Evolutionary conservation across 73 alveolate genomes (phyloP).

Genomic region (Tetrahymena borealis): DNA sequence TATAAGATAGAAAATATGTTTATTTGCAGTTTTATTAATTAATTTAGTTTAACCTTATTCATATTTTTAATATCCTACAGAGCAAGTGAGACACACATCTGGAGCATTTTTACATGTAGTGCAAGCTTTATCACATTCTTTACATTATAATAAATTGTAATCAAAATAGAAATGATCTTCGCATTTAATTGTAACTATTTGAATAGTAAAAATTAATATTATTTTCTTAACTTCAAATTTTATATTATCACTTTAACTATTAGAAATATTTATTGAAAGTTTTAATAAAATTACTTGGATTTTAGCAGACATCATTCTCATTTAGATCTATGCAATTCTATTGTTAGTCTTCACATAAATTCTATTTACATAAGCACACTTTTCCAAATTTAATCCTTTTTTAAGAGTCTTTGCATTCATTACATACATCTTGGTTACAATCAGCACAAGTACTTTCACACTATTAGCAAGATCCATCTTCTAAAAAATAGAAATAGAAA

Average conservation of each 20-base stretch:
- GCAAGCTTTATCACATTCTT: neutral
- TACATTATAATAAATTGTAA: neutral
- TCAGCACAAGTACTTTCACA: neutral
- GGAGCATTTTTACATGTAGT: neutral
- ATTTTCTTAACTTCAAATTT: too few relatives aligned
- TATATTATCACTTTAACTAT: too few relatives aligned
- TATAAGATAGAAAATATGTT: neutral
- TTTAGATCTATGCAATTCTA: neutral
- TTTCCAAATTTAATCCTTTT: neutral
- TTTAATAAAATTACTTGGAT: neutral
- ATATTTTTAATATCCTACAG: too few relatives aligned
- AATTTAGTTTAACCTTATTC: too few relatives aligned
- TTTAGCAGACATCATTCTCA: neutral
- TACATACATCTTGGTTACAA: too few relatives aligned
- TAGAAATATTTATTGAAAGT: neutral
- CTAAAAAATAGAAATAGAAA: too few relatives aligned
- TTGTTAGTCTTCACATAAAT: neutral
- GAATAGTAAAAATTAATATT: too few relatives aligned
- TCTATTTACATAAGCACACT: neutral
- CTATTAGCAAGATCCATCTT: neutral
- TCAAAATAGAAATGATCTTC: neutral
- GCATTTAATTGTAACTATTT: neutral
- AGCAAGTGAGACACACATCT: neutral
- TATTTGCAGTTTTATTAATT: too few relatives aligned
- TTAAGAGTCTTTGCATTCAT: too few relatives aligned